Evolutionary conservation across 2,329 filamentous ascomycete genomes (phyloP).

Genomic region (Botryotinia globosa): DNA sequence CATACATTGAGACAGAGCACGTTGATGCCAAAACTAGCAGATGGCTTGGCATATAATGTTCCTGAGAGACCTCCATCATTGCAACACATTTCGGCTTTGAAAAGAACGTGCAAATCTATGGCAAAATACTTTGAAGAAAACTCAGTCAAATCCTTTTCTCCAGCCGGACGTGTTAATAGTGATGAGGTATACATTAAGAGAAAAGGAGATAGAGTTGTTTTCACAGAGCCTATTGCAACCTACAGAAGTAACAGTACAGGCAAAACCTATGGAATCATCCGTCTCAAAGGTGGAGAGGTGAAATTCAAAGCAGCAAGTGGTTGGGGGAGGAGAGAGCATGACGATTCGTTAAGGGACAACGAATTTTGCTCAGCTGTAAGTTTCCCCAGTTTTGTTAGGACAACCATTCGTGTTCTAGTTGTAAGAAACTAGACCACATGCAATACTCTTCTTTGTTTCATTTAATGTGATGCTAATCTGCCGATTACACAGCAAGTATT

Average conservation of each 20-base stretch:
- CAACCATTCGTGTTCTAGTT: neutral
- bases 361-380: conserved; percentile 13
- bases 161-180: neutral
- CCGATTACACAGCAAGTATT: neutral
- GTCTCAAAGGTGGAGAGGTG: neutral
- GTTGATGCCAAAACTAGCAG: conserved; percentile 8
- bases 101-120: conserved; percentile 8
- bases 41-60: neutral
- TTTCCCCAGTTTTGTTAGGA: neutral
- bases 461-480: neutral
- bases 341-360: conserved; percentile 1
- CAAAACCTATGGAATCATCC: conserved; percentile 3
- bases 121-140: neutral
- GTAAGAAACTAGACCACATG: neutral
- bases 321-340: neutral
- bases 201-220: neutral
- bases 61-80: neutral
- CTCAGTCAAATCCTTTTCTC: neutral
- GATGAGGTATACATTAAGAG: neutral
- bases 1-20: neutral
- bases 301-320: conserved; percentile 4
- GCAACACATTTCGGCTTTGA: conserved; percentile 8
- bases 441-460: neutral
- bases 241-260: neutral
- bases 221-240: neutral